Evolutionary conservation across 305 asterid species (phyloP), one percentile per base, ranked within the genome.

Genomic region (Ajuga reptans): DNA sequence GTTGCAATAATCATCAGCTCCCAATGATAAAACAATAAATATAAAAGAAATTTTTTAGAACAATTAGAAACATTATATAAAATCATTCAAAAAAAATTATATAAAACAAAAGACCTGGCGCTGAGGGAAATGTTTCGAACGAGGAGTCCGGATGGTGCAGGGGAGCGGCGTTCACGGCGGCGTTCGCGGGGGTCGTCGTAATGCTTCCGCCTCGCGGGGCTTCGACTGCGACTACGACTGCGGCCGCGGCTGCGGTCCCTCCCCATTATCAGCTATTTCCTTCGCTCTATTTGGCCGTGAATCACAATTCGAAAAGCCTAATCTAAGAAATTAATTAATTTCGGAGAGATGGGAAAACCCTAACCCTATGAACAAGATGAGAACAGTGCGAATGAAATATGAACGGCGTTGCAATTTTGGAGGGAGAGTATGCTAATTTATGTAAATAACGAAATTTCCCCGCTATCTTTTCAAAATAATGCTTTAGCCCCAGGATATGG

Each of bases 81-180:
- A 9, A 21, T 21, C 27, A 21, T 21, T 21, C 27, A 21, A 17
- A 56, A 8, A 21, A 42, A 41, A 5, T 9, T 0, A 14, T 27
- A 54, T 11, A 29, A 24, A 4, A 29, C 18, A 4, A 51, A 21
- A 21, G 1, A 21, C 98, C 97, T 90, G 12, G 97, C 87, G 43
- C 75, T 84, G 60, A 90, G 89, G 75, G 96, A 82, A 52, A 92
- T 87, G 77, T 92, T 92, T 56, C 97, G 95, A 68, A 92, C 94
- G 41, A 90, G 97, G 41, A 92, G 96, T 14, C 96, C 97, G 11
- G 91, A 69, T 5, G 94, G 94, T 10, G 75, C 97, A 10, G 98
- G 90, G 14, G 97, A 86, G 74, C 87, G 86, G 64, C 87, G 93
- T 6, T 82, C 90, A 4, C 82, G 82, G 77, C 86, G 82, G 51